Percentiles rank a stretch among this genome's conserved stretches.
phyloP scores from a whole-genome alignment of 164 flowering plant genomes.

The Vitis rotundifolia region DNA sequence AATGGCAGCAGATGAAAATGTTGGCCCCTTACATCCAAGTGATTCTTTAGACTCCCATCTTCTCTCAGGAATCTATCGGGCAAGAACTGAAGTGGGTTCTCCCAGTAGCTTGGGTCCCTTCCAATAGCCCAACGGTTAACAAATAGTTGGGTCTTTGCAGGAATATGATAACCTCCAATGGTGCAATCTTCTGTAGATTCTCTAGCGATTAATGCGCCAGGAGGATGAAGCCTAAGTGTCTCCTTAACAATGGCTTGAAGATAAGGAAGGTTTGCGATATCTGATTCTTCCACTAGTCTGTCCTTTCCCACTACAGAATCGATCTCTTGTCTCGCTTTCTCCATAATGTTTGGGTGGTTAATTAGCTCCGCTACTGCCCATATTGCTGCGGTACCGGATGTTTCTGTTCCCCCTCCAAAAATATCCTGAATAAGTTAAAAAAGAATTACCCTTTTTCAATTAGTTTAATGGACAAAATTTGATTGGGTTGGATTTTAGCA shows the following conservation, averaged over 20 bases:
- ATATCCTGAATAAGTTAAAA: too few relatives aligned
- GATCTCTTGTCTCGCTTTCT: too few relatives aligned
- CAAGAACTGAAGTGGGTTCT: slow-evolving; percentile 9
- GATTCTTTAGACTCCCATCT: slow-evolving; percentile 9
- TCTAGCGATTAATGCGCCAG: not conserved
- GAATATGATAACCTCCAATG: not conserved
- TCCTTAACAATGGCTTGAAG: slow-evolving; percentile 6
- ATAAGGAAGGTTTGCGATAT: slow-evolving; percentile 4
- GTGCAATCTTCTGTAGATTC: not conserved
- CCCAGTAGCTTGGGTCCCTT: slow-evolving; percentile 9
- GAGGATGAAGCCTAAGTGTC: slow-evolving; percentile 6
- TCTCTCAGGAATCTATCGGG: slow-evolving; percentile 56
- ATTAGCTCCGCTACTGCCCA: too few relatives aligned
- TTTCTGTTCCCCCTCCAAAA: too few relatives aligned
- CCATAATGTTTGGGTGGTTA: too few relatives aligned
- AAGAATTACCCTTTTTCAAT: too few relatives aligned
- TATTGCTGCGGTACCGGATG: too few relatives aligned
- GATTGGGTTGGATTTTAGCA: too few relatives aligned
- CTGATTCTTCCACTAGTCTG: not conserved
- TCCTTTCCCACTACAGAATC: not conserved
- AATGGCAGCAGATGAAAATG: slow-evolving; percentile 28
- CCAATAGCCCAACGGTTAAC: slow-evolving; percentile 3
- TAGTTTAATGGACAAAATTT: too few relatives aligned
- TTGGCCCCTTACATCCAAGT: slow-evolving; percentile 29
- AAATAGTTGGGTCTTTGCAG: not conserved